Evolutionary conservation across 2,329 filamentous ascomycete species (phyloP), one percentile per base, ranked within the genome.

Genomic region (Aspergillus brunneoviolaceus): DNA sequence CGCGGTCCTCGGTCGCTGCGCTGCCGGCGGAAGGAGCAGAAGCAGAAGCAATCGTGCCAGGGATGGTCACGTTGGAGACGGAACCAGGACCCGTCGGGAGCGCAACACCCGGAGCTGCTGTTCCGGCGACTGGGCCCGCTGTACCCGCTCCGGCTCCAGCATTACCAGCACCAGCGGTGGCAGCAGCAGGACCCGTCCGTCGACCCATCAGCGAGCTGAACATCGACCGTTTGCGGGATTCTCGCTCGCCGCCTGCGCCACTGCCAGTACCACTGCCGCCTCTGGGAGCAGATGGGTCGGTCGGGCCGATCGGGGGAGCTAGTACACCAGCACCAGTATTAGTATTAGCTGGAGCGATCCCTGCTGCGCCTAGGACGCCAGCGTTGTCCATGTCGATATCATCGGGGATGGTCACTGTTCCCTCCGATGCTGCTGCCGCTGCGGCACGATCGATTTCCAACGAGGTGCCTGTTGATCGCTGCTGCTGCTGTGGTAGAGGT

Each of bases 401-500:
- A 19, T 45, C 16, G 2, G 16, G 39, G 39, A n/a, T 19, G 14
- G 39, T 19, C 14, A 27, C 3, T 55, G 42, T 27, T 33, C 29
- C 25, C 12, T 12, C 33, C 33, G 33, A 12, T 35, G 33, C 33
- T 16, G 33, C 33, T 23, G 33, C 33, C 27, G 27, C 27, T 16
- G 42, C 19, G 29, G 25, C 27, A 25, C 27, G 6, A 14, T 45
- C 4, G 66, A 63, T n/a, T 72, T 45, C 39, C 39, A n/a, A 19
- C 16, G 39, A 45, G 14, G 39, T 19, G 39, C 39, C 39, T 9
- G 39, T 45, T 16, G 39, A 45, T 6, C 16, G 39, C 6, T 45
- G 39, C 16, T 47, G 53, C 53, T 60, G 73, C 56, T 21, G 63
- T 5, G 33, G 33, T 45, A 92, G 76, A 0, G 86, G 76, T 1